A percentile compares a stretch with the other conserved stretches of the same genome.
Evolutionary conservation across 352 stramenopile genomes (phyloP).

Genomic region (Globisporangium emineosum): DNA sequence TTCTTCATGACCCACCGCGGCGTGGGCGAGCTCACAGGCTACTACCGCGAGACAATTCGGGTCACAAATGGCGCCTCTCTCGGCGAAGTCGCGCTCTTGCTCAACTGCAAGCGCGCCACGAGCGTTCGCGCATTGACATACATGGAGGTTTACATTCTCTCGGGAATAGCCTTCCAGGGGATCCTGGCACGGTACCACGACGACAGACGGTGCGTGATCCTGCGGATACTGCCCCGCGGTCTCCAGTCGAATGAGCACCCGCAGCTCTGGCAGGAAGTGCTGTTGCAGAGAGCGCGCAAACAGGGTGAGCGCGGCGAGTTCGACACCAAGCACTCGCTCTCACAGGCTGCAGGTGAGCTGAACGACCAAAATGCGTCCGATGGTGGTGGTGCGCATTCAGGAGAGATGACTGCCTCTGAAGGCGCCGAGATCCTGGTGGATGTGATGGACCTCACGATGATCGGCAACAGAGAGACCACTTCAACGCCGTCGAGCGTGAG

Average conservation of each 20-base stretch:
- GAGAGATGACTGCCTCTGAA: background rate
- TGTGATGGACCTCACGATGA: background rate
- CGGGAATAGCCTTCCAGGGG: conserved; percentile 13
- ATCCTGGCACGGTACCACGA: conserved; percentile 21
- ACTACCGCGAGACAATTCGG: conserved; percentile 1
- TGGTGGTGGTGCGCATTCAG: background rate
- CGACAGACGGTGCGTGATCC: conserved; percentile 21
- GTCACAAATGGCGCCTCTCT: conserved; percentile 19
- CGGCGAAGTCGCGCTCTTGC: conserved; percentile 20
- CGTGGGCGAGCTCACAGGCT: conserved; percentile 24
- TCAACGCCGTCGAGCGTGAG: background rate
- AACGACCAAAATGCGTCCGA: background rate
- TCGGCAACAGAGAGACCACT: background rate
- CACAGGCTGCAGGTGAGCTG: background rate
- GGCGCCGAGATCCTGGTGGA: conserved; percentile 13
- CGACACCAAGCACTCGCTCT: background rate
- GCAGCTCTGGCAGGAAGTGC: conserved; percentile 19
- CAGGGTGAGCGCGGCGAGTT: background rate
- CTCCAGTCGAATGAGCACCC: conserved; percentile 25
- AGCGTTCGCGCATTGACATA: conserved; percentile 23
- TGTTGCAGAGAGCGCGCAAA: background rate
- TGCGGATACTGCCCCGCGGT: conserved; percentile 16
- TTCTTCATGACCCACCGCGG: conserved; percentile 46
- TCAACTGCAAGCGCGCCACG: conserved; percentile 23
- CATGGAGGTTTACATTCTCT: conserved; percentile 24